Evolutionary conservation across 352 stramenopile species (phyloP).

Genomic region (Pythium sukuiense): DNA sequence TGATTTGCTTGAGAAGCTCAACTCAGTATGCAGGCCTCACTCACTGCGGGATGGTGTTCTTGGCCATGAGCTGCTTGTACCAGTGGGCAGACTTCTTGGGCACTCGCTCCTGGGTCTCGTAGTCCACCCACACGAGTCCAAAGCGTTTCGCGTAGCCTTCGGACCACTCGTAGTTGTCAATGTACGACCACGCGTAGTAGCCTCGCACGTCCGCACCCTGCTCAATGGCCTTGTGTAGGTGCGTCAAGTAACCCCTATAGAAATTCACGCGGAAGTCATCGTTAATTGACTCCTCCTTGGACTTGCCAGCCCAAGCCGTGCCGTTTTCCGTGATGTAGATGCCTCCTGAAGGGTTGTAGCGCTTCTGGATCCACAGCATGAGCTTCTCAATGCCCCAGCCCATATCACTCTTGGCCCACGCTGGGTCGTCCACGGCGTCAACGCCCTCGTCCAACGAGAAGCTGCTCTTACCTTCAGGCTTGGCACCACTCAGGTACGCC

Average conservation of each 20-base stretch:
- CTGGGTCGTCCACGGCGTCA: not conserved
- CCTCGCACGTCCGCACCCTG: constrained; percentile 59
- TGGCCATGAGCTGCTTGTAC: constrained; percentile 45
- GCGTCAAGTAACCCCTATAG: constrained; percentile 79
- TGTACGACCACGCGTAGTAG: constrained; percentile 91
- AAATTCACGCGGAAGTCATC: constrained; percentile 81
- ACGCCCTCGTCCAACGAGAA: not conserved
- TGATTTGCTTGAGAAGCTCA: too few species aligned
- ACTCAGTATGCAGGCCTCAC: too few species aligned
- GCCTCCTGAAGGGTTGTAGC: constrained; percentile 67
- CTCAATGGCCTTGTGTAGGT: constrained; percentile 52
- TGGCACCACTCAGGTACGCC: constrained; percentile 36
- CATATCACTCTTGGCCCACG: not conserved
- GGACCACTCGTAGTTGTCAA: constrained; percentile 96
- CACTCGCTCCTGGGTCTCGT: constrained; percentile 50
- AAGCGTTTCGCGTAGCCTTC: constrained; percentile 54
- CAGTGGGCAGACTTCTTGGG: constrained; percentile 54
- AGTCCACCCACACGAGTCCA: constrained; percentile 54
- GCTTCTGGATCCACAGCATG: constrained; percentile 83
- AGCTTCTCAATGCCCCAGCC: constrained; percentile 78
- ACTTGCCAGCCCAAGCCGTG: constrained; percentile 52
- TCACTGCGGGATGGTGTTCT: constrained; percentile 35
- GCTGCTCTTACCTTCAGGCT: not conserved
- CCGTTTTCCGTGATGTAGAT: constrained; percentile 94
- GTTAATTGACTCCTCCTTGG: constrained; percentile 69